Conservation (phyloP, 2,329 filamentous ascomycete species). For the Helotiales sp. region DNA sequence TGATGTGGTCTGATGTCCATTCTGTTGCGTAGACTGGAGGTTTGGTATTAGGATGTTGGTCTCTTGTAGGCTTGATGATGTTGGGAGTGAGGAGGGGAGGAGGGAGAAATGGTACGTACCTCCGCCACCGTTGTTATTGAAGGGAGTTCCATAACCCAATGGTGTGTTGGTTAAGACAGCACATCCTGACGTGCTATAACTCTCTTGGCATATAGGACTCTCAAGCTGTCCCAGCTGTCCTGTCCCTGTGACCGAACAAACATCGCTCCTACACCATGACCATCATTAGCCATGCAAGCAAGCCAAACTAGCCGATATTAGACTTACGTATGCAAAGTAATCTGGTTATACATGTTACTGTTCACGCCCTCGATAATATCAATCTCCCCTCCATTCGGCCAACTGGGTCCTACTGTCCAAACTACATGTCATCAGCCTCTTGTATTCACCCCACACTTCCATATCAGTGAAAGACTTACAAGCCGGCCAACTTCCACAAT, state of each 20-base stretch:
- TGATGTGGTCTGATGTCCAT: constrained; percentile 70
- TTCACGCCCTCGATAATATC: constrained; percentile 59
- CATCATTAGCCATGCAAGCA: not conserved
- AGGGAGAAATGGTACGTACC: too few species aligned
- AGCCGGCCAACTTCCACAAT: constrained; percentile 75
- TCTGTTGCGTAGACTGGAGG: constrained; percentile 69
- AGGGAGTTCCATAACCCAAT: constrained; percentile 31
- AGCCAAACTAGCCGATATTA: not conserved
- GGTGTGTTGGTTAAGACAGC: constrained; percentile 35
- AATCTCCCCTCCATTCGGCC: constrained; percentile 65
- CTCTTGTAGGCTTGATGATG: too few species aligned
- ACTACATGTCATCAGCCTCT: constrained; percentile 20
- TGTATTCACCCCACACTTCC: not conserved
- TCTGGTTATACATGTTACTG: constrained; percentile 50
- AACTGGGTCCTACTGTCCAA: constrained; percentile 54
- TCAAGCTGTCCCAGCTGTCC: constrained; percentile 22
- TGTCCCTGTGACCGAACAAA: constrained; percentile 38
- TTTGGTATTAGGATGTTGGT: too few species aligned
- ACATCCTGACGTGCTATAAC: constrained; percentile 41
- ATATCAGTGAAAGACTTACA: constrained; percentile 38
- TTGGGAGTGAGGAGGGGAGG: too few species aligned
- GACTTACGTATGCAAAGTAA: constrained; percentile 64
- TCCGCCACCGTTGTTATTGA: constrained; percentile 51
- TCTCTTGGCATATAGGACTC: constrained; percentile 19
- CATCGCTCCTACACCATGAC: not conserved